Evolutionary conservation across 1,284 basidiomycete genomes (phyloP).

Genomic region (Phylloboletellus chloephorus): DNA sequence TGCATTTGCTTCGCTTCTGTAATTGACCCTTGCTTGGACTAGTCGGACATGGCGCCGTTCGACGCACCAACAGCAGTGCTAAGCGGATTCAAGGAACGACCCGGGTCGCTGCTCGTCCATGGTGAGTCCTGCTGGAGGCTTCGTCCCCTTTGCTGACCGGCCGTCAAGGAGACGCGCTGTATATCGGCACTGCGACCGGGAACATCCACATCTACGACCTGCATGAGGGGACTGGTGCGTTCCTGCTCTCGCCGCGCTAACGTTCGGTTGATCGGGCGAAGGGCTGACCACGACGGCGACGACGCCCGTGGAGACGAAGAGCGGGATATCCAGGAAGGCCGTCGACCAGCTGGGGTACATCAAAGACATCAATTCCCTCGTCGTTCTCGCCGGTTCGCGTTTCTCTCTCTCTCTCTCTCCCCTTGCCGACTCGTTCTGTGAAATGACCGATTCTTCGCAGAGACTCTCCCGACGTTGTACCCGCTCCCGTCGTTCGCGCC

Average conservation of each 20-base stretch:
- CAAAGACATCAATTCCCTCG: constrained; percentile 76
- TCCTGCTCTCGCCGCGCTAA: background rate
- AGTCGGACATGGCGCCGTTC: constrained; percentile 46
- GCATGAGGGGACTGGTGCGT: constrained; percentile 37
- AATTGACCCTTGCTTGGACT: too few relatives aligned
- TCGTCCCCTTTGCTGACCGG: constrained; percentile 5
- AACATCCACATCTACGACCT: constrained; percentile 61
- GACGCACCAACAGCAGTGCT: constrained; percentile 35
- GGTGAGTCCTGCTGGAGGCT: constrained; percentile 30
- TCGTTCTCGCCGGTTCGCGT: constrained; percentile 69
- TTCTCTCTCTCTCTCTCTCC: constrained; percentile 19
- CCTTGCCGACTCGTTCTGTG: constrained; percentile 2
- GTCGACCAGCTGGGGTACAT: constrained; percentile 87
- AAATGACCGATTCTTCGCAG: constrained; percentile 35
- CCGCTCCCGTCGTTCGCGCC: constrained; percentile 63
- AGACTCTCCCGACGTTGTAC: constrained; percentile 56
- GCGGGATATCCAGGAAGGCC: constrained; percentile 55
- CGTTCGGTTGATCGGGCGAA: constrained; percentile 21
- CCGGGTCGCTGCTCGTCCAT: constrained; percentile 39
- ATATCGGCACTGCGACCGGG: constrained; percentile 70
- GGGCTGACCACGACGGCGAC: constrained; percentile 38
- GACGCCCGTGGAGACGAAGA: constrained; percentile 62
- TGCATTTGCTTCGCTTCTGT: constrained; percentile 1
- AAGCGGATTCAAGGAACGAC: constrained; percentile 44
- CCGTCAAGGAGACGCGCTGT: constrained; percentile 63